Conservation (phyloP, 2,329 filamentous ascomycete species). For the Cucurbitaria berberidis region DNA sequence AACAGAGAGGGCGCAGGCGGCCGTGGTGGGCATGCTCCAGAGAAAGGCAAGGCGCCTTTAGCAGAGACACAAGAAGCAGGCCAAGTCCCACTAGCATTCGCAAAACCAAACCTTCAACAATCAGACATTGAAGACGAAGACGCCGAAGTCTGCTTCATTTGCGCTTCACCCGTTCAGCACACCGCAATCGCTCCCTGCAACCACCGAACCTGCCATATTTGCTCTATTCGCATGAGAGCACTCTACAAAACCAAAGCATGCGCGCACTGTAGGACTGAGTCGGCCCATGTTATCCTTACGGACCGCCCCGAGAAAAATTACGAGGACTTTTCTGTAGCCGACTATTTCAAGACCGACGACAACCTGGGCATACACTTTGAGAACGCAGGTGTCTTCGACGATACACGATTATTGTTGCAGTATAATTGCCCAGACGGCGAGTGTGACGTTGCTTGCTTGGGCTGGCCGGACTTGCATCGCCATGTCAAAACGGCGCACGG, state of each 20-base stretch:
- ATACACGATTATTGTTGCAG: conserved; percentile 83
- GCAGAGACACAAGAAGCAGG: conserved; percentile 13
- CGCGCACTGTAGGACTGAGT: conserved; percentile 87
- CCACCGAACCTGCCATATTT: conserved; percentile 96
- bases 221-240: conserved; percentile 85
- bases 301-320: conserved; percentile 81
- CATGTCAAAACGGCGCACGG: conserved; percentile 83
- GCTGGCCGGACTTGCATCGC: conserved; percentile 77
- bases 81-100: conserved; percentile 4
- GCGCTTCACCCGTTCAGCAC: conserved; percentile 87
- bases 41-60: conserved; percentile 38
- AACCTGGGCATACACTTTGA: conserved; percentile 93
- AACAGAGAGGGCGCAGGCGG: conserved; percentile 43
- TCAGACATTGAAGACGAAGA: conserved; percentile 50
- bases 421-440: conserved; percentile 92
- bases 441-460: conserved; percentile 84
- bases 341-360: conserved; percentile 79
- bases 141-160: conserved; percentile 92
- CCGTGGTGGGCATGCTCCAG: conserved; percentile 28
- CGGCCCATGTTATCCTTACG: conserved; percentile 88
- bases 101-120: conserved; percentile 6
- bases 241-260: conserved; percentile 97
- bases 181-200: conserved; percentile 92
- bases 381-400: conserved; percentile 85
- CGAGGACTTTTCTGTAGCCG: conserved; percentile 76